A percentile compares a stretch with the other conserved stretches of the same genome.
Conservation (phyloP, 2,329 filamentous ascomycete genomes). For the Alternaria consortialis region DNA sequence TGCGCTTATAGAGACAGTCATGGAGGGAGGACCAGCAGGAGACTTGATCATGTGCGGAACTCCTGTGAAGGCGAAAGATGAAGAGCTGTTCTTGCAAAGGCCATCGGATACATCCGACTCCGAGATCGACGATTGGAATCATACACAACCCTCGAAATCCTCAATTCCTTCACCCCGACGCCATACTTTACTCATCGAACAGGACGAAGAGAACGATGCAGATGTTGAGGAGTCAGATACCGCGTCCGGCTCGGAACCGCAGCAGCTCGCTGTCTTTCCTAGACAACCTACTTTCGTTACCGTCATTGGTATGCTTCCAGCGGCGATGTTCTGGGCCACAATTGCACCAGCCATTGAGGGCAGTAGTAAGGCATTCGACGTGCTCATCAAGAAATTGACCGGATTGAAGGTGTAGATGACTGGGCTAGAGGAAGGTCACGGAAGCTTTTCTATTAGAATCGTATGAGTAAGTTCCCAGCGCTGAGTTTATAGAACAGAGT, state of each 20-base stretch:
- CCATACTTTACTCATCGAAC: neutral
- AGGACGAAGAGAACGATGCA: slow-evolving; percentile 5
- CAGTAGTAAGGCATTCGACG: slow-evolving; percentile 17
- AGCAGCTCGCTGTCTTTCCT: slow-evolving; percentile 14
- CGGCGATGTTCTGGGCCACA: slow-evolving; percentile 36
- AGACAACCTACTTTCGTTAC: slow-evolving; percentile 36
- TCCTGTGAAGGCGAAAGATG: slow-evolving; percentile 1
- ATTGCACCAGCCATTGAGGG: slow-evolving; percentile 15
- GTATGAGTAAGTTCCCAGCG: neutral
- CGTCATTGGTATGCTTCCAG: slow-evolving; percentile 37
- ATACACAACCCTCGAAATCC: neutral
- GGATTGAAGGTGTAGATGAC: neutral
- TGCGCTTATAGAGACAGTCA: slow-evolving; percentile 30
- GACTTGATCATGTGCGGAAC: slow-evolving; percentile 28
- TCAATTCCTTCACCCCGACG: neutral
- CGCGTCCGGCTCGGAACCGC: neutral
- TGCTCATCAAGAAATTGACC: slow-evolving; percentile 16
- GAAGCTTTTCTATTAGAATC: neutral
- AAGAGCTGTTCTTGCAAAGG: neutral
- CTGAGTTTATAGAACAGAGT: neutral
- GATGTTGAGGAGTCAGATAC: slow-evolving; percentile 2
- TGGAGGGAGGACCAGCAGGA: slow-evolving; percentile 20
- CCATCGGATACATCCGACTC: neutral
- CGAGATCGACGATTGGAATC: neutral
- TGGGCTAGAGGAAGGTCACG: neutral